Evolutionary conservation across 129 eudicot genomes (phyloP), one percentile per base, ranked within the genome.

Genomic region (Centrapalus pauciflorus): DNA sequence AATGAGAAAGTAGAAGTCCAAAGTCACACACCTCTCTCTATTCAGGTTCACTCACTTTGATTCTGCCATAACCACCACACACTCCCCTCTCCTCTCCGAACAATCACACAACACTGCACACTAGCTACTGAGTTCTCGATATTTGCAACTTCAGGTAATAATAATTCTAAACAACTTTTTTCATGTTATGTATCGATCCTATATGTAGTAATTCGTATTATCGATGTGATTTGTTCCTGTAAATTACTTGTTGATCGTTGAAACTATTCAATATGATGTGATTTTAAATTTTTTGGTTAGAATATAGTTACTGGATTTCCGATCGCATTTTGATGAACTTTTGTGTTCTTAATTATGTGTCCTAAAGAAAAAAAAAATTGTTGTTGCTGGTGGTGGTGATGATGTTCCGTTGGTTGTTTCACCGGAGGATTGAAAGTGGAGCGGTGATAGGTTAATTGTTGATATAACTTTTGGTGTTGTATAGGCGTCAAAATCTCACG

Each of bases 11-110:
- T 14, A 51, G 72, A 74, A 57, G 73, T 24, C 11, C 49, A 46
- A 23, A 61, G 43, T 55, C 38, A 55, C 51, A 74, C 67, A 55
- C 48, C 54, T 26, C 40, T 23, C 72, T 25, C 24, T 5, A 66
- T 65, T 74, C 51, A 74, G 79, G 61, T 74, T 74, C 79, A 74
- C 79, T 55, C 73, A 73, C 72, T 73, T 54, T 21, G 67, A 74
- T 55, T 43, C 73, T 32, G n/a, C 52, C 11, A 34, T 56, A 65
- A 3, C 43, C 73, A 45, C 79, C 73, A 66, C 79, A 65, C 79
- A 56, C 66, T 30, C 34, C 51, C 34, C 34, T 24, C 10, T 29
- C 41, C 4, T 13, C 54, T 41, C 50, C 7, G 23, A 7, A 16
- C 24, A 23, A 13, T 55, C 25, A 13, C 1, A 60, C 7, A 45